Percentiles rank a stretch among this genome's conserved stretches.
Conservation (phyloP, 768 basidiomycete genomes). For the Pisolithus microcarpus region DNA sequence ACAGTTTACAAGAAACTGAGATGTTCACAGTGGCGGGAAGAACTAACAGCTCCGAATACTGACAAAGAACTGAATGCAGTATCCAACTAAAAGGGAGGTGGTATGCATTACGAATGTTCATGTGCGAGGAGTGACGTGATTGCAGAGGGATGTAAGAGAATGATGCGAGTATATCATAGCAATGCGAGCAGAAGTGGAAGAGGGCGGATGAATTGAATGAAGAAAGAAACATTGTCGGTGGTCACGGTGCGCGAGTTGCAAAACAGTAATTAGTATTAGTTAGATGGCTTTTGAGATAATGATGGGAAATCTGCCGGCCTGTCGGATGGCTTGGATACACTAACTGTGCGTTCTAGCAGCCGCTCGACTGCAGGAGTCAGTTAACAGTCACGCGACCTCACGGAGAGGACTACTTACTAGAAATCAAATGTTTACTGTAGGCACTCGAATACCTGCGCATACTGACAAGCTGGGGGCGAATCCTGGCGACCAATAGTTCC, state of each 20-base stretch:
- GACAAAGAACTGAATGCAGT: conserved; percentile 24
- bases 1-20: not conserved
- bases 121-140: conserved; percentile 28
- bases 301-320: conserved; percentile 26
- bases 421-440: conserved; percentile 73
- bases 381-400: not conserved
- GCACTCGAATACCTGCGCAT: conserved; percentile 68
- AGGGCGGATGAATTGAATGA: conserved; percentile 8
- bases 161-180: conserved; percentile 32
- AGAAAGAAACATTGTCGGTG: conserved; percentile 7
- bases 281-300: conserved; percentile 17
- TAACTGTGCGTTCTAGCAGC: conserved; percentile 48
- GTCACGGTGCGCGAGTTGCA: conserved; percentile 1
- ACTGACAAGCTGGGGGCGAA: conserved; percentile 59
- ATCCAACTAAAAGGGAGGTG: conserved; percentile 20
- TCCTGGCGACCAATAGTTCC: conserved; percentile 51
- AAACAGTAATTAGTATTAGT: conserved; percentile 10
- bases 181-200: conserved; percentile 25
- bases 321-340: conserved; percentile 19
- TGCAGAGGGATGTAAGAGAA: conserved; percentile 21
- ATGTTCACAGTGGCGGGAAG: conserved; percentile 9
- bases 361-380: conserved; percentile 51
- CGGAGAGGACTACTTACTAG: conserved; percentile 47
- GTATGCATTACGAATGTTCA: conserved; percentile 32
- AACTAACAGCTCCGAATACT: conserved; percentile 22